Percentiles rank a stretch among this genome's conserved stretches.
Evolutionary conservation across 495 filamentous ascomycete species (phyloP).

Genomic region (Articulospora tetracladia): DNA sequence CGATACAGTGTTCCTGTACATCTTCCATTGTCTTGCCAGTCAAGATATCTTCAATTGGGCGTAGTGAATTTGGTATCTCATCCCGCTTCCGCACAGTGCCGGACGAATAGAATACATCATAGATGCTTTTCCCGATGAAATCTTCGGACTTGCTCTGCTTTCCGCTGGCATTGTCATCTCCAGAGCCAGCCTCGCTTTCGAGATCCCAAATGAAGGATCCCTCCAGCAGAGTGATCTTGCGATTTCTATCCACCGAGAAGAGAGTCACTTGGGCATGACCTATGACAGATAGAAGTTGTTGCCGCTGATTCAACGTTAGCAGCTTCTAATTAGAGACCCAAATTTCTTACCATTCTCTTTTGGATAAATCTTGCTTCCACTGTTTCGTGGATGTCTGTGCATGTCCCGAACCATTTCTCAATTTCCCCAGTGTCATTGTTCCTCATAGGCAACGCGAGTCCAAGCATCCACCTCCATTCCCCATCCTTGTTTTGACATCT

Average conservation of each 20-base stretch:
- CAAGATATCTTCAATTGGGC: conserved; percentile 55
- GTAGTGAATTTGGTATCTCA: conserved; percentile 40
- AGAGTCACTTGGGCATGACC: conserved; percentile 63
- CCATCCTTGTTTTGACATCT: conserved; percentile 58
- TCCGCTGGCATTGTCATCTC: conserved; percentile 21
- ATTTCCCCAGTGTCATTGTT: conserved; percentile 58
- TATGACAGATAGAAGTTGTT: conserved; percentile 65
- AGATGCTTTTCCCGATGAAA: conserved; percentile 54
- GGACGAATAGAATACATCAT: conserved; percentile 49
- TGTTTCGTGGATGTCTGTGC: conserved; percentile 62
- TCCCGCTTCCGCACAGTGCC: conserved; percentile 29
- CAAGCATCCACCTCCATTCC: conserved; percentile 70
- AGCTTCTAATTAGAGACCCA: not conserved
- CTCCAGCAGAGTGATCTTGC: conserved; percentile 58
- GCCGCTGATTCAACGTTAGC: conserved; percentile 27
- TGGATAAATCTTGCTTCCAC: conserved; percentile 57
- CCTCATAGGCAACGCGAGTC: conserved; percentile 56
- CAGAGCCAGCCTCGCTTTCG: conserved; percentile 24
- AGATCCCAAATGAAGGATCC: conserved; percentile 53
- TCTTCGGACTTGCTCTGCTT: conserved; percentile 22
- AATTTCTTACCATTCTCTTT: conserved; percentile 36
- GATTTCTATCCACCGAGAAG: conserved; percentile 57
- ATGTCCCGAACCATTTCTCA: conserved; percentile 72
- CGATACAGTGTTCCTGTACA: conserved; percentile 38
- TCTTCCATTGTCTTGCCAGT: conserved; percentile 45